These are phyloP conservation scores for Gossypium davidsonii DNA, from an alignment of 441 rosid species.

Conservation along the genomic window DNA sequence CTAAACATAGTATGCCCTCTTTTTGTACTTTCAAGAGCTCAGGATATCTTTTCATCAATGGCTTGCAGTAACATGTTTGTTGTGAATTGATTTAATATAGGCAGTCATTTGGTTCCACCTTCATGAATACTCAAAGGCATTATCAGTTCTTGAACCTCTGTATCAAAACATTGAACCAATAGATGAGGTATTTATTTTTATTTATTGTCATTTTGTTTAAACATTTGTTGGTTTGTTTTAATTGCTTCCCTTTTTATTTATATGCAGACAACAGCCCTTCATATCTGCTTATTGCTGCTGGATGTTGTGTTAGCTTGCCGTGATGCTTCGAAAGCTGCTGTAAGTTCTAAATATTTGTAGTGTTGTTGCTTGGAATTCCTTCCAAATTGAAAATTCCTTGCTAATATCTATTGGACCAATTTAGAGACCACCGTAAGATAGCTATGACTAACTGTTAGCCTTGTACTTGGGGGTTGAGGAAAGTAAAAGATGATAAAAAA, in stretches of 20 bases:
- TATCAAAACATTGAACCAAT: conserved; percentile 71
- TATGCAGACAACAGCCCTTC: conserved; percentile 83
- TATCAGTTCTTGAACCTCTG: conserved; percentile 74
- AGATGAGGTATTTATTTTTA: conserved; percentile 67
- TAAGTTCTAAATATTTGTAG: conserved; percentile 34
- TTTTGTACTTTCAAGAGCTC: conserved; percentile 4
- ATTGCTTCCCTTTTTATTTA: conserved; percentile 17
- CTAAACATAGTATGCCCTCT: conserved; percentile 63
- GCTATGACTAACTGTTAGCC: neutral
- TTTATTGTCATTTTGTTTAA: conserved; percentile 4
- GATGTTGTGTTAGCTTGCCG: conserved; percentile 80
- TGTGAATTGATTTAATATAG: conserved; percentile 33
- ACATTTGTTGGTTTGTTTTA: conserved; percentile 13
- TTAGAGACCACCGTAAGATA: neutral
- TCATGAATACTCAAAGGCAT: conserved; percentile 70
- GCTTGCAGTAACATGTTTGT: conserved; percentile 20
- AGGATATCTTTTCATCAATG: neutral
- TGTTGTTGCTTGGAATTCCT: neutral
- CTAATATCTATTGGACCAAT: neutral
- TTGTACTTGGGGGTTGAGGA: neutral
- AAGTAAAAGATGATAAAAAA: neutral
- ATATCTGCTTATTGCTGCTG: conserved; percentile 74
- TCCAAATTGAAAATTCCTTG: neutral
- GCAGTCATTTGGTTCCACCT: conserved; percentile 95
- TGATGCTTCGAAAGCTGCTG: conserved; percentile 71